phyloP scores from a whole-genome alignment of 768 basidiomycete species.

The Floccularia luteovirens region DNA sequence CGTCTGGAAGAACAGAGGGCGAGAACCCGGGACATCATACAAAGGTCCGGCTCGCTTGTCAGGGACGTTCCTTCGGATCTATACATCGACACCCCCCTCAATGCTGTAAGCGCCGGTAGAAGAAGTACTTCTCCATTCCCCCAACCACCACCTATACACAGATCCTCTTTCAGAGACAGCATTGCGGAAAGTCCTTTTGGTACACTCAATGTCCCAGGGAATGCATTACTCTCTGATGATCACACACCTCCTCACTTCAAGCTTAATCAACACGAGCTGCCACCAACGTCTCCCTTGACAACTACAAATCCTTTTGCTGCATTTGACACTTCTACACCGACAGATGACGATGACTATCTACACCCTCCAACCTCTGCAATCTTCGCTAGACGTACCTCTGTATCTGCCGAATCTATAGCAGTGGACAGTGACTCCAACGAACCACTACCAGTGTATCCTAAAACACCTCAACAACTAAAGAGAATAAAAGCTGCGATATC shows the following conservation, averaged over 20 bases:
- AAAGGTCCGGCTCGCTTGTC: slow-evolving; percentile 39
- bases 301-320: slow-evolving; percentile 43
- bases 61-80: slow-evolving; percentile 50
- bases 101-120: slow-evolving; percentile 8
- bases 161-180: slow-evolving; percentile 50
- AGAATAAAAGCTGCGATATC: slow-evolving; percentile 85
- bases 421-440: slow-evolving; percentile 62
- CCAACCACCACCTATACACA: slow-evolving; percentile 33
- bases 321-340: slow-evolving; percentile 40
- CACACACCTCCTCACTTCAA: slow-evolving; percentile 48
- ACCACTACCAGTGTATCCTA: slow-evolving; percentile 68
- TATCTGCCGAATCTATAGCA: slow-evolving; percentile 94
- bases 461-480: slow-evolving; percentile 76
- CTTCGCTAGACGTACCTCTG: slow-evolving; percentile 87
- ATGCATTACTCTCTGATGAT: slow-evolving; percentile 59
- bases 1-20: slow-evolving; percentile 81
- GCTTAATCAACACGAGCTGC: slow-evolving; percentile 49
- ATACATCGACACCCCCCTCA: slow-evolving; percentile 46
- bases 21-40: slow-evolving; percentile 60
- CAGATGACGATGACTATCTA: slow-evolving; percentile 57
- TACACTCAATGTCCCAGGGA: slow-evolving; percentile 73
- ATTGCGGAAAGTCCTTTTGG: slow-evolving; percentile 68
- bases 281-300: slow-evolving; percentile 55
- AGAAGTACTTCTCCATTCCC: slow-evolving; percentile 42
- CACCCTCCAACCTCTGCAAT: slow-evolving; percentile 69